Evolutionary conservation across 208 protist genomes (phyloP), one percentile per base, ranked within the genome.

Genomic region (Perkinsela sp.): DNA sequence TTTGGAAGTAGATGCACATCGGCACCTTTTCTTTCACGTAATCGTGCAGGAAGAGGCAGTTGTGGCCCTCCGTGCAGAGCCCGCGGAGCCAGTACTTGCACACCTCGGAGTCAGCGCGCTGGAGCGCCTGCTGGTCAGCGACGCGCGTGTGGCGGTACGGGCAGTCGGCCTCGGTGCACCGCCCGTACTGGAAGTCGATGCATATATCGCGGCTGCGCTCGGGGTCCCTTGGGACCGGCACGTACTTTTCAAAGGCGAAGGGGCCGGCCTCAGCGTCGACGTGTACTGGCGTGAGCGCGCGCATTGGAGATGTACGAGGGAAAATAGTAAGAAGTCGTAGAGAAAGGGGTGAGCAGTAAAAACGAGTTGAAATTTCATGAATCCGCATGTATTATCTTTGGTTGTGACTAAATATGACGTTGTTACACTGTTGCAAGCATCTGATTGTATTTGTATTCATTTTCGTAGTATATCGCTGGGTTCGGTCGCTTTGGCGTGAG

Each of bases 81-180:
- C 92, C 92, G 69, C 92, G 82, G 32, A 96, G 76, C 92, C 93
- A 97, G 78, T 97, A 92, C 75, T 95, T 95, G 77, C 94, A 97
- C 57, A 97, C 94, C 72, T 87, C 83, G 15, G 77, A 72, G 48
- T 86, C 40, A 57, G 40, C 40, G 13, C 22, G 6, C 22, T 57
- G 40, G 13, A 57, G 40, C 40, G 22, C 22, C 6, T 22, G 13
- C 22, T 57, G 40, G 40, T 57, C 40, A 57, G 40, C 6, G 6
- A 57, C 22, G 22, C 13, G 13, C 13, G 22, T 22, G 22, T 57
- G 40, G 6, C 40, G 6, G 40, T 57, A 57, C 13, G 40, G 40
- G 40, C 40, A 57, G 13, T n/a, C 40, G 22, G 40, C 40, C 13
- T 6, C 40, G 40, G 22, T 22, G 22, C 40, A 57, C 40, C 22